Conservation (phyloP, 306 rosid genomes). For the Senna siamea region DNA sequence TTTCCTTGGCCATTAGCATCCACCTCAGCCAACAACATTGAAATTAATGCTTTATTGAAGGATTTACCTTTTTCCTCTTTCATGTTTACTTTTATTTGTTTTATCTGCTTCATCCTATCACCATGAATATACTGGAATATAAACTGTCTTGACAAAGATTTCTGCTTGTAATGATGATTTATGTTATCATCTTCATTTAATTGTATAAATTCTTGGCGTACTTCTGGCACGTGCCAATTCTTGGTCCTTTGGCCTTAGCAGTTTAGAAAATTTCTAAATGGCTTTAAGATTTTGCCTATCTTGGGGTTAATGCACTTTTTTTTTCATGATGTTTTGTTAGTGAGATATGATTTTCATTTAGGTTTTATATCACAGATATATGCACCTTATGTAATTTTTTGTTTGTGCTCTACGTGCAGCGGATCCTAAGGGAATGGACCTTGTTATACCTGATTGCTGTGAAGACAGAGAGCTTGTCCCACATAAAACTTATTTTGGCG, state of each 20-base stretch:
- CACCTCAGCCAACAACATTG: not conserved
- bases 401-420: slow-evolving; percentile 47
- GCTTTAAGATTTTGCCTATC: slow-evolving; percentile 15
- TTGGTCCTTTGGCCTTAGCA: not conserved
- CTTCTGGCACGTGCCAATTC: not conserved
- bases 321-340: not conserved
- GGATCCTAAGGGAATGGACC: slow-evolving; percentile 83
- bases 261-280: not conserved
- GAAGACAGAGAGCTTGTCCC: slow-evolving; percentile 66
- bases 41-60: not conserved
- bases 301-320: not conserved
- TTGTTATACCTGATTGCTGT: slow-evolving; percentile 72
- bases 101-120: not conserved
- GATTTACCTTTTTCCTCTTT: not conserved
- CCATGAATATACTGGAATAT: not conserved
- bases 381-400: slow-evolving; percentile 14
- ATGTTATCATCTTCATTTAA: not conserved
- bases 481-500: slow-evolving; percentile 76
- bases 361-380: not conserved
- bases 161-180: too few relatives aligned
- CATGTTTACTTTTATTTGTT: not conserved
- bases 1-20: not conserved
- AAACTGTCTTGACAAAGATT: not conserved
- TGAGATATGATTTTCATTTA: not conserved
- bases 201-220: not conserved